Percentiles rank a stretch among this genome's conserved stretches.
Evolutionary conservation across 2,329 filamentous ascomycete genomes (phyloP).

Genomic region (Camptophora hylomeconis): DNA sequence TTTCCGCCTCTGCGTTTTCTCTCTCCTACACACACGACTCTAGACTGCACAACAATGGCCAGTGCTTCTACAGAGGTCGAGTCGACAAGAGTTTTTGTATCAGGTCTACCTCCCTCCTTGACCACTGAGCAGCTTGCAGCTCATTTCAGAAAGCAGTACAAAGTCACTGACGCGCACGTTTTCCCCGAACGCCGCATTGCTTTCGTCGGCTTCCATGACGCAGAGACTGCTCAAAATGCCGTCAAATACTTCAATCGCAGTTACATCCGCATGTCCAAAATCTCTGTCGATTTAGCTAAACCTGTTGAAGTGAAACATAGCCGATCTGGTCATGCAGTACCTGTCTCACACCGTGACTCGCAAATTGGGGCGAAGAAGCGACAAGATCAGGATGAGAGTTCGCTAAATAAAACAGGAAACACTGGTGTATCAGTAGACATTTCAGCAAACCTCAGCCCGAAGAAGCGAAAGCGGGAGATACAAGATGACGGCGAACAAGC

Average conservation of each 20-base stretch:
- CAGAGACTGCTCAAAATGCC: conserved; percentile 66
- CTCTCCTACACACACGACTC: too few species aligned
- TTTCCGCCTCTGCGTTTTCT: too few species aligned
- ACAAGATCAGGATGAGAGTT: conserved; percentile 1
- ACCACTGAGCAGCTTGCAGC: conserved; percentile 74
- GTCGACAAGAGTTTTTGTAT: conserved; percentile 55
- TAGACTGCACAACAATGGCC: not conserved
- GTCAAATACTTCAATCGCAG: conserved; percentile 92
- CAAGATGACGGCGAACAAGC: conserved; percentile 8
- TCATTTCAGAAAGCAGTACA: conserved; percentile 67
- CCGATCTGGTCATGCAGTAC: conserved; percentile 9
- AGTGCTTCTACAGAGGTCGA: not conserved
- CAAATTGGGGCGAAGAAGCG: conserved; percentile 2
- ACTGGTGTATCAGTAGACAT: too few species aligned
- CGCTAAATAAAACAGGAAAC: too few species aligned
- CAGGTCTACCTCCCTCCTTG: conserved; percentile 70
- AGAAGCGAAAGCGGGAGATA: conserved; percentile 12
- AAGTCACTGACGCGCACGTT: conserved; percentile 84
- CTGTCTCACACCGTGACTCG: conserved; percentile 10
- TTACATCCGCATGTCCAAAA: conserved; percentile 91
- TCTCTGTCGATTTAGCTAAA: conserved; percentile 75
- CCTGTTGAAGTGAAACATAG: conserved; percentile 44
- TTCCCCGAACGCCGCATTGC: conserved; percentile 83
- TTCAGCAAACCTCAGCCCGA: too few species aligned
- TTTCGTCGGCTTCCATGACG: conserved; percentile 83